phyloP scores from a whole-genome alignment of 768 basidiomycete species.

The Boletus speciosus region DNA sequence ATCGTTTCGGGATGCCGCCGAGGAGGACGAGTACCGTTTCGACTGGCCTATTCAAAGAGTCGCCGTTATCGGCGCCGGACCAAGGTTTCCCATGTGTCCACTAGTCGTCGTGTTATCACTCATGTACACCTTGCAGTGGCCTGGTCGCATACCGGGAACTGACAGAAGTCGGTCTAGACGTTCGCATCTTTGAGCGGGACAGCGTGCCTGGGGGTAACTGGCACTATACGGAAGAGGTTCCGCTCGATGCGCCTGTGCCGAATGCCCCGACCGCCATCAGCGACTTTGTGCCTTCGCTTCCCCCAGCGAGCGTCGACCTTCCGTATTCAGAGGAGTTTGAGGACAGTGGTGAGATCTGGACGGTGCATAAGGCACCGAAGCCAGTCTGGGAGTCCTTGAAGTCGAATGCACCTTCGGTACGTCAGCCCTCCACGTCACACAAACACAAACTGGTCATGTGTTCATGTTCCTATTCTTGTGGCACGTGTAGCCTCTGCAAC shows the following conservation, averaged over 20 bases:
- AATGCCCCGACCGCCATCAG: slow-evolving; percentile 1
- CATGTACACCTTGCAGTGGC: slow-evolving; percentile 2
- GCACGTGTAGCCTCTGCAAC: background rate
- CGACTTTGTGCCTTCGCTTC: slow-evolving; percentile 14
- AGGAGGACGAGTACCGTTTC: background rate
- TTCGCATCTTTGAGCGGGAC: slow-evolving; percentile 17
- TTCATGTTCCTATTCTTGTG: background rate
- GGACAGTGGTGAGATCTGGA: slow-evolving; percentile 2
- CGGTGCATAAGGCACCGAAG: slow-evolving; percentile 10
- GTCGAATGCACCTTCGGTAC: slow-evolving; percentile 9
- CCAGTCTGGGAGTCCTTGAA: slow-evolving; percentile 15
- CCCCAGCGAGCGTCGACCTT: background rate
- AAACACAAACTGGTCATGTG: background rate
- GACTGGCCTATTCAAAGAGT: slow-evolving; percentile 6
- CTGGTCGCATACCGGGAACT: slow-evolving; percentile 12
- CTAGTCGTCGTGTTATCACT: background rate
- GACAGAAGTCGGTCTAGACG: slow-evolving; percentile 13
- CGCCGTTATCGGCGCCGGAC: slow-evolving; percentile 15
- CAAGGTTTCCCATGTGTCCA: slow-evolving; percentile 1
- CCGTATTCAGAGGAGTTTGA: slow-evolving; percentile 11
- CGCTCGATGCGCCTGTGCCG: slow-evolving; percentile 10
- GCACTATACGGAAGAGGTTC: slow-evolving; percentile 16
- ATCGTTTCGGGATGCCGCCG: background rate
- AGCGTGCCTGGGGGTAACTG: slow-evolving; percentile 11
- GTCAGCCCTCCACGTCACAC: background rate